These are phyloP conservation scores for Aspergillus sp. DNA, from an alignment of 2,329 filamentous ascomycete genomes.

Conservation along the genomic window DNA sequence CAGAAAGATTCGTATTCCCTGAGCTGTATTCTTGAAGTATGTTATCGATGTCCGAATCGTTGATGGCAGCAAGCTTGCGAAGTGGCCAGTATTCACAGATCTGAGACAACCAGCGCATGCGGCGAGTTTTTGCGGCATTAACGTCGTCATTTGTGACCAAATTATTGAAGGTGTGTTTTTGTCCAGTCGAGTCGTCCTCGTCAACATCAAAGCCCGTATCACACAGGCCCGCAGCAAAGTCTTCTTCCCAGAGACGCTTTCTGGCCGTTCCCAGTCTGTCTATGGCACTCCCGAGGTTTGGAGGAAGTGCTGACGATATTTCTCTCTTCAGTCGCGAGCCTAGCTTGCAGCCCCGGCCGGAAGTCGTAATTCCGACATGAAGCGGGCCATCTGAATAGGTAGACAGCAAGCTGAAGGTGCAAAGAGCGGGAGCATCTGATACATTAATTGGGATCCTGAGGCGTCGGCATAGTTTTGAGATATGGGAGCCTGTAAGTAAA, in stretches of 20 bases:
- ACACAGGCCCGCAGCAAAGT: slow-evolving; percentile 54
- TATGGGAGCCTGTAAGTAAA: slow-evolving; percentile 54
- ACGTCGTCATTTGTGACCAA: slow-evolving; percentile 72
- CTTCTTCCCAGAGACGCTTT: slow-evolving; percentile 71
- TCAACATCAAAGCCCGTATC: slow-evolving; percentile 47
- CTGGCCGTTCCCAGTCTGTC: slow-evolving; percentile 73
- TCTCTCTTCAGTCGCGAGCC: slow-evolving; percentile 86
- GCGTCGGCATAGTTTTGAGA: slow-evolving; percentile 72
- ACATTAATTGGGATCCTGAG: slow-evolving; percentile 92
- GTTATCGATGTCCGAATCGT: slow-evolving; percentile 72
- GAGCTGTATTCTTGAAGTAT: slow-evolving; percentile 71
- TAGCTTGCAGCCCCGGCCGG: slow-evolving; percentile 90
- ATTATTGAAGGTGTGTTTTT: slow-evolving; percentile 80
- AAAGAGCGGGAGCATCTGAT: slow-evolving; percentile 79
- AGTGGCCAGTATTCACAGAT: slow-evolving; percentile 99
- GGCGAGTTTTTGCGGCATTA: slow-evolving; percentile 71
- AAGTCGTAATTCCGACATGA: slow-evolving; percentile 93
- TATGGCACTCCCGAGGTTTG: slow-evolving; percentile 73
- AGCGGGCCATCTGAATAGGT: slow-evolving; percentile 87
- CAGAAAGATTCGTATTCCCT: slow-evolving; percentile 24
- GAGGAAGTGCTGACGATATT: slow-evolving; percentile 76
- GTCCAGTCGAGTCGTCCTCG: slow-evolving; percentile 52
- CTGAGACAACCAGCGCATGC: slow-evolving; percentile 91
- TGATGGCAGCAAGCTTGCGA: slow-evolving; percentile 73
- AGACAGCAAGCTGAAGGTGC: slow-evolving; percentile 85